Evolutionary conservation across 257 asterid species (phyloP).

Genomic region (Scutellaria baicalensis): DNA sequence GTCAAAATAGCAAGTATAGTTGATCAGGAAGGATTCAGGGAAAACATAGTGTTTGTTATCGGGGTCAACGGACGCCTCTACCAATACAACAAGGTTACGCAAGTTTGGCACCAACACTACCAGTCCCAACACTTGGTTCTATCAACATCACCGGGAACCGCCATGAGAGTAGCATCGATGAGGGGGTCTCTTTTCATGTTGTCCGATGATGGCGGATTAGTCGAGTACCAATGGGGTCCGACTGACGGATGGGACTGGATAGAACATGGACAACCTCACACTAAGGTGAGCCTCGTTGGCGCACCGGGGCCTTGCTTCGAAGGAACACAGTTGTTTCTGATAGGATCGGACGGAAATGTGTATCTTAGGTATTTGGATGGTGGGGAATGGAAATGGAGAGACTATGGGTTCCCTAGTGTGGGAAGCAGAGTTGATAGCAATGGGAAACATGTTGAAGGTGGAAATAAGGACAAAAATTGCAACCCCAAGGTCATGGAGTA

Average conservation of each 20-base stretch:
- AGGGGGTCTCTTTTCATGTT: conserved; percentile 80
- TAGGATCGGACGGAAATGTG: conserved; percentile 73
- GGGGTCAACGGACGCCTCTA: conserved; percentile 62
- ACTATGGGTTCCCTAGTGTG: conserved; percentile 44
- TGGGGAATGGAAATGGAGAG: conserved; percentile 76
- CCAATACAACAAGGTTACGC: conserved; percentile 77
- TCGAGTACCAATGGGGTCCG: conserved; percentile 65
- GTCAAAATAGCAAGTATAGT: conserved; percentile 55
- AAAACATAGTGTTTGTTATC: conserved; percentile 55
- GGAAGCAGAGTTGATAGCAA: background rate
- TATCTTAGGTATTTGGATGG: conserved; percentile 54
- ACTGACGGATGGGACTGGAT: conserved; percentile 80
- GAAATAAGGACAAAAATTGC: conserved; percentile 31
- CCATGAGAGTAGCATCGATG: conserved; percentile 37
- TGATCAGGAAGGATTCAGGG: conserved; percentile 75
- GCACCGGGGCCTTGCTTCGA: conserved; percentile 87
- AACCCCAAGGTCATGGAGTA: conserved; percentile 47
- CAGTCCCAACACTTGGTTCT: conserved; percentile 78
- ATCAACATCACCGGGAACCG: conserved; percentile 63
- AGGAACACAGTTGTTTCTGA: conserved; percentile 45
- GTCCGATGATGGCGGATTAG: conserved; percentile 61
- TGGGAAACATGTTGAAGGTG: conserved; percentile 1
- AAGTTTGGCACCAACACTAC: conserved; percentile 75
- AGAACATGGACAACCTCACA: conserved; percentile 71
- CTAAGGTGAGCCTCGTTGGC: conserved; percentile 51